phyloP scores from a whole-genome alignment of 345 rosid species.

The Pistacia vera region DNA sequence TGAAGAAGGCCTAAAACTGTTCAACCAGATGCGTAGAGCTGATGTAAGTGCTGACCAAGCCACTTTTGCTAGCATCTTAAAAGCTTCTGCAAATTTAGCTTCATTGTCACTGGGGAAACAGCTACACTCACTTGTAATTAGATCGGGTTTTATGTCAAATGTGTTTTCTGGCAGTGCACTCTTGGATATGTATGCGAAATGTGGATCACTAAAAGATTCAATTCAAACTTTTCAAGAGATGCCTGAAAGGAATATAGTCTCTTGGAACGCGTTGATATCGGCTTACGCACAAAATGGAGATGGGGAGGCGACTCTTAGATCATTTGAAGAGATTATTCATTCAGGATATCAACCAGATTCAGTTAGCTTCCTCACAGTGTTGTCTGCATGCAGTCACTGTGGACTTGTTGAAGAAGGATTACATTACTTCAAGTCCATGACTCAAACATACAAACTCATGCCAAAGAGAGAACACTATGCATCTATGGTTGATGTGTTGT shows the following conservation, averaged over 20 bases:
- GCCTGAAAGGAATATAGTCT: slow-evolving; percentile 72
- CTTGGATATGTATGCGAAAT: slow-evolving; percentile 85
- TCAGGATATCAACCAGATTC: slow-evolving; percentile 74
- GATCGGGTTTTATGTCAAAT: slow-evolving; percentile 67
- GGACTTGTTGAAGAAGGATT: slow-evolving; percentile 79
- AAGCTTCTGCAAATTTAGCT: slow-evolving; percentile 79
- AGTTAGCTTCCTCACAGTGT: slow-evolving; percentile 64
- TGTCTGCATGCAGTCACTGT: slow-evolving; percentile 86
- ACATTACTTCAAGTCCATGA: slow-evolving; percentile 61
- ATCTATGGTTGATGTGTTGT: slow-evolving; percentile 68
- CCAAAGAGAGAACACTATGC: slow-evolving; percentile 75
- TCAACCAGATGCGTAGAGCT: slow-evolving; percentile 57
- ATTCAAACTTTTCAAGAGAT: slow-evolving; percentile 65
- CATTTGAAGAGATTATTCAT: slow-evolving; percentile 61
- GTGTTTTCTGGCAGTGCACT: slow-evolving; percentile 78
- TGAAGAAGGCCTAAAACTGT: slow-evolving; percentile 70
- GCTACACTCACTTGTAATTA: slow-evolving; percentile 61
- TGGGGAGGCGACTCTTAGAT: slow-evolving; percentile 55
- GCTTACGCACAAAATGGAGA: slow-evolving; percentile 85
- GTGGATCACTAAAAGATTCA: slow-evolving; percentile 78
- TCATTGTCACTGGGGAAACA: slow-evolving; percentile 69
- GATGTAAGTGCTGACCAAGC: slow-evolving; percentile 68
- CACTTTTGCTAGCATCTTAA: slow-evolving; percentile 77
- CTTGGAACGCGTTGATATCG: slow-evolving; percentile 86
- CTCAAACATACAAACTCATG: slow-evolving; percentile 42